Conservation (phyloP, 2,329 filamentous ascomycete genomes). For the Chrysosporium keratinophilum region DNA sequence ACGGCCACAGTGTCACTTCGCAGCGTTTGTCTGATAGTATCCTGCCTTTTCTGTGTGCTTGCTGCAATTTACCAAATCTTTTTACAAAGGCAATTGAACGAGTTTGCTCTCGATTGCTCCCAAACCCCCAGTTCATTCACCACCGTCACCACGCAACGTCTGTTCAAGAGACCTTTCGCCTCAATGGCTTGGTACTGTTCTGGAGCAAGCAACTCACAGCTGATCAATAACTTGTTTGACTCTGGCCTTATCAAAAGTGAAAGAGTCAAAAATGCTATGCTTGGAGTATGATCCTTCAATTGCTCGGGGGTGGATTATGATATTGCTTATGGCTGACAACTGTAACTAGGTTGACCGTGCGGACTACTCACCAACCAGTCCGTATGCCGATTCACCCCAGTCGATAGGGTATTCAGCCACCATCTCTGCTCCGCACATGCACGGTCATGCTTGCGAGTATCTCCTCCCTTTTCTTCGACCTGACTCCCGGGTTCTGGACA, state of each 20-base stretch:
- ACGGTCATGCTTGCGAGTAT: constrained; percentile 54
- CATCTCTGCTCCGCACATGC: constrained; percentile 65
- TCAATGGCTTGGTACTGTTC: constrained; percentile 87
- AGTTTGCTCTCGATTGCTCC: not conserved
- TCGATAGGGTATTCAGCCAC: constrained; percentile 57
- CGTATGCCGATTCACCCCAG: constrained; percentile 67
- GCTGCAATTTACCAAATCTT: not conserved
- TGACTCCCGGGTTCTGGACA: constrained; percentile 53
- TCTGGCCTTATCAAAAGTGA: constrained; percentile 63
- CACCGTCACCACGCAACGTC: not conserved
- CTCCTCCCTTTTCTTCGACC: constrained; percentile 49
- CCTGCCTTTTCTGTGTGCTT: not conserved
- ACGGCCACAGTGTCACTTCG: not conserved
- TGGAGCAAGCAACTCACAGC: constrained; percentile 59
- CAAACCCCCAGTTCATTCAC: not conserved
- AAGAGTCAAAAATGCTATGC: constrained; percentile 68
- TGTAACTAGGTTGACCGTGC: constrained; percentile 65
- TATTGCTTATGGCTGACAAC: not conserved
- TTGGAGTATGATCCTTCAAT: constrained; percentile 43
- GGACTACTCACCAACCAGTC: constrained; percentile 60
- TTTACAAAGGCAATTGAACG: not conserved
- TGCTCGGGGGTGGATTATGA: not conserved
- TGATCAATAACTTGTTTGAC: constrained; percentile 66
- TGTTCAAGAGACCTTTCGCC: constrained; percentile 4
- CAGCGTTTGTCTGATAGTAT: not conserved